Evolutionary conservation across 78 protist genomes (phyloP).

Genomic region (Dictyostelium firmibasis): DNA sequence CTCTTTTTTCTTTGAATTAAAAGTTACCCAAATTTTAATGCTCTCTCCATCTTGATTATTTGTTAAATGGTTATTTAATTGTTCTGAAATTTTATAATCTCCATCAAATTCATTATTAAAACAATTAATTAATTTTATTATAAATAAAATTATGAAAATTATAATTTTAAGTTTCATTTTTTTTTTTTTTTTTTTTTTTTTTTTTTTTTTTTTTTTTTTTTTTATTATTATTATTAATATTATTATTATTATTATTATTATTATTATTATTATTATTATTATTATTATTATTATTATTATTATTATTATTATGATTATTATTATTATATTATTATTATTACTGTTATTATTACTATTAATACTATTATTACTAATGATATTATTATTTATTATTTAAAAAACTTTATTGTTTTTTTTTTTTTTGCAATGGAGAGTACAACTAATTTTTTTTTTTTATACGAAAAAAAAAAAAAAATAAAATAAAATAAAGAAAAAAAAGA

Average conservation of each 20-base stretch:
- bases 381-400: too few relatives aligned
- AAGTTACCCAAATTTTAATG: conserved; percentile 44
- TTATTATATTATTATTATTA: too few relatives aligned
- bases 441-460: not conserved
- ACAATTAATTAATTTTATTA: not conserved
- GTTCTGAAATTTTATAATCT: not conserved
- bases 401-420: too few relatives aligned
- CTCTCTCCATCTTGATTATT: not conserved
- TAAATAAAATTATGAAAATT: not conserved
- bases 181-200: not conserved
- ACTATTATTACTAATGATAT: too few relatives aligned
- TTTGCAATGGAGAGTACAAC: not conserved
- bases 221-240: too few relatives aligned
- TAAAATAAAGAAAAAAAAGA: not conserved
- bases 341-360: too few relatives aligned
- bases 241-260: too few relatives aligned
- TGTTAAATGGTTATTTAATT: not conserved
- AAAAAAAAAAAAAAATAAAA: not conserved
- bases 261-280: too few relatives aligned
- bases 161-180: not conserved
- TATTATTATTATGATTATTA: too few relatives aligned
- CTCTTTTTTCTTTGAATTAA: not conserved
- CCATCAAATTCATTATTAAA: not conserved
- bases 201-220: not conserved
- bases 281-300: too few relatives aligned